phyloP scores from a whole-genome alignment of 768 basidiomycete genomes.

The Rhodotorula toruloides region DNA sequence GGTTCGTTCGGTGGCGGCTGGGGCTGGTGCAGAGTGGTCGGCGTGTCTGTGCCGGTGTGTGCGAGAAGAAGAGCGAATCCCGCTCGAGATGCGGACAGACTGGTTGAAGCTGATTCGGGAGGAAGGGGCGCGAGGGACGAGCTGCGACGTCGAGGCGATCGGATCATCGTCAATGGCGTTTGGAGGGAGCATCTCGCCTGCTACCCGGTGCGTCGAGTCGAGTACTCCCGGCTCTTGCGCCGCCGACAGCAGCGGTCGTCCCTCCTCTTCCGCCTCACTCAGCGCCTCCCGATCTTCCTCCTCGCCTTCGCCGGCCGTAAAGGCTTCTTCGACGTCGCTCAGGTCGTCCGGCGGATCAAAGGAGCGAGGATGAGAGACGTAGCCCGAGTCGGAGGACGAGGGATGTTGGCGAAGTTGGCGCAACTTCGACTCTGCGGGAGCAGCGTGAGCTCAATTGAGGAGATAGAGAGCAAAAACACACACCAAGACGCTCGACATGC shows the following conservation, averaged over 20 bases:
- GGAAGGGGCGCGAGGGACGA: background rate
- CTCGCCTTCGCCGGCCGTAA: background rate
- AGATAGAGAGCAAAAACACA: background rate
- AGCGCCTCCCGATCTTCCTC: background rate
- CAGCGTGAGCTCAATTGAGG: background rate
- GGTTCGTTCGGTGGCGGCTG: background rate
- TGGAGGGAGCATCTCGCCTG: background rate
- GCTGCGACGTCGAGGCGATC: background rate
- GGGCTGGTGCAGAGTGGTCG: background rate
- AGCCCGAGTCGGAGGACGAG: background rate
- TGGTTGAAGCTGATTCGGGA: constrained; percentile 22
- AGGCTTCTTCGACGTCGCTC: background rate
- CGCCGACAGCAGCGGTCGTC: constrained; percentile 5
- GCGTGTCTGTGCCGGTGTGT: constrained; percentile 10
- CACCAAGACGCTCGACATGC: constrained; percentile 20
- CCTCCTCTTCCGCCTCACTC: constrained; percentile 13
- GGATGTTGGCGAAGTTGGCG: background rate
- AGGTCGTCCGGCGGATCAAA: background rate
- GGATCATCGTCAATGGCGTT: constrained; percentile 1
- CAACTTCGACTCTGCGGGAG: constrained; percentile 3
- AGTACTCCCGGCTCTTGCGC: background rate
- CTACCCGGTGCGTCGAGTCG: background rate
- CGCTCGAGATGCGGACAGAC: constrained; percentile 26
- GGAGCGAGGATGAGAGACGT: background rate
- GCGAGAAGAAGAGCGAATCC: background rate